Percentiles rank a stretch among this genome's conserved stretches.
phyloP scores from a whole-genome alignment of 176 grass and related monocot species.

The Oryza australiensis region DNA sequence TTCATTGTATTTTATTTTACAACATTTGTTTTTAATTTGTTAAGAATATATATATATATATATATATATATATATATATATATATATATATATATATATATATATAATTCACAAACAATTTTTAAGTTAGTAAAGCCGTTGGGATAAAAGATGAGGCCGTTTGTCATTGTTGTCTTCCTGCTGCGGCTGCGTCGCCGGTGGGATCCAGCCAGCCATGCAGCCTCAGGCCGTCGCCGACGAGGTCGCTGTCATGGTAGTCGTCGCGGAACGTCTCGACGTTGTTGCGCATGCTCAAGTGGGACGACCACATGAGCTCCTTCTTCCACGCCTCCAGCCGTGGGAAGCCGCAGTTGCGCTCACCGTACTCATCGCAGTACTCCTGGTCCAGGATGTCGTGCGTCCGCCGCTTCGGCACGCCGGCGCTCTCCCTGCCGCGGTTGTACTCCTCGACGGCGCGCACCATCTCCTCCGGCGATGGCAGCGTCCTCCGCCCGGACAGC shows the following conservation, averaged over 20 bases:
- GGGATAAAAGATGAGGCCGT: too few species aligned
- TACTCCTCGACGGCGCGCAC: conserved; percentile 5
- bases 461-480: conserved; percentile 43
- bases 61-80: too few species aligned
- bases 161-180: too few species aligned
- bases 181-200: too few species aligned
- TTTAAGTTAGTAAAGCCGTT: too few species aligned
- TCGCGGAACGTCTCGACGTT: conserved; percentile 30
- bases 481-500: conserved; percentile 27
- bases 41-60: too few species aligned
- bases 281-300: background rate
- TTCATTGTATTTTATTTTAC: too few species aligned
- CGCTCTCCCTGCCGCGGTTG: background rate
- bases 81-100: too few species aligned
- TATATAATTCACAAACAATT: too few species aligned
- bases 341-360: conserved; percentile 18
- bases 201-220: background rate
- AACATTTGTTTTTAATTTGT: too few species aligned
- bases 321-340: conserved; percentile 20
- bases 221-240: background rate
- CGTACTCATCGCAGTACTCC: conserved; percentile 28
- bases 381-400: conserved; percentile 11
- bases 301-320: background rate
- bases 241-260: background rate
- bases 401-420: conserved; percentile 23